phyloP scores from a whole-genome alignment of 2,329 filamentous ascomycete species.

The Biscogniauxia marginata region DNA sequence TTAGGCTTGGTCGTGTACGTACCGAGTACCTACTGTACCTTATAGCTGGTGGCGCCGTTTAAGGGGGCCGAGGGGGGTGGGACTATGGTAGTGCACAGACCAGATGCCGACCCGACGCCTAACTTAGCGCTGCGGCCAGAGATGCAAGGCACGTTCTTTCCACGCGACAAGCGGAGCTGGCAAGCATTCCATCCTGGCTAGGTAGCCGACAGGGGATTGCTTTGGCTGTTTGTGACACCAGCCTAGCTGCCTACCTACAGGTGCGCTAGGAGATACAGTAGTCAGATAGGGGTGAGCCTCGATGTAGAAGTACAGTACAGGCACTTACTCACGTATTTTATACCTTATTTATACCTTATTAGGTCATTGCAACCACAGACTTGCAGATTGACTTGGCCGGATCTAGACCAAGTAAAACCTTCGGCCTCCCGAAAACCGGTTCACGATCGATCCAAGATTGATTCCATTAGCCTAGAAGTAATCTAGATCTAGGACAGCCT shows the following conservation, averaged over 20 bases:
- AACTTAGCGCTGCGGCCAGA: slow-evolving; percentile 10
- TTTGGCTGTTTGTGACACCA: background rate
- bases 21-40: background rate
- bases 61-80: background rate
- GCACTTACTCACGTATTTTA: background rate
- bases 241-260: background rate
- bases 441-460: background rate
- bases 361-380: background rate
- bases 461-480: background rate
- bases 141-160: slow-evolving; percentile 24
- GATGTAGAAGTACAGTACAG: too few relatives aligned
- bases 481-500: background rate
- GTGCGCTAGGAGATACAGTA: slow-evolving; percentile 3
- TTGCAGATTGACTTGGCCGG: background rate
- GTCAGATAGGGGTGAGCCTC: slow-evolving; percentile 1
- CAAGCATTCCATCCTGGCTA: background rate
- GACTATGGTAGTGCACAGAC: background rate
- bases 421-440: background rate
- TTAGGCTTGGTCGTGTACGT: background rate
- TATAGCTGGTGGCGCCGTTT: background rate
- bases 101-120: slow-evolving; percentile 1
- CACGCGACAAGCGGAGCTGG: slow-evolving; percentile 28
- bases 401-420: background rate
- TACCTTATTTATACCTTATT: background rate
- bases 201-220: background rate